Percentiles rank a stretch among this genome's conserved stretches.
phyloP scores from a whole-genome alignment of 1,284 basidiomycete genomes.

The Entoloma clypeatum region DNA sequence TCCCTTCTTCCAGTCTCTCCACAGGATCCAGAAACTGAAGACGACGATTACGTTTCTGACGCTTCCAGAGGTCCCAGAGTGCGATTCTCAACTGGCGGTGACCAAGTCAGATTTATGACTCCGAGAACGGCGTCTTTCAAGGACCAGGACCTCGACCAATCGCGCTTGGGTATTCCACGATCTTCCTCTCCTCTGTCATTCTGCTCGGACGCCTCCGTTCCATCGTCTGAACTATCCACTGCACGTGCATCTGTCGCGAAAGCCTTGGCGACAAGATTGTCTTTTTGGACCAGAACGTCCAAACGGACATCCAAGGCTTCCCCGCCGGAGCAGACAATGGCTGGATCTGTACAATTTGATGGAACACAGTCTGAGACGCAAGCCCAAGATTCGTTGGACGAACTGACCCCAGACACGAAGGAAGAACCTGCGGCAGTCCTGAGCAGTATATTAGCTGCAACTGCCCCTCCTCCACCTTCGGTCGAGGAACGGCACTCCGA shows the following conservation, averaged over 20 bases:
- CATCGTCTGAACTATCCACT: slow-evolving; percentile 47
- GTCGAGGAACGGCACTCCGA: slow-evolving; percentile 64
- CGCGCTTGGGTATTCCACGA: slow-evolving; percentile 26
- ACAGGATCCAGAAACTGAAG: slow-evolving; percentile 12
- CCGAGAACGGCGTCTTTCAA: slow-evolving; percentile 24
- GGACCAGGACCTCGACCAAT: slow-evolving; percentile 4
- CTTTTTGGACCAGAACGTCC: slow-evolving; percentile 65
- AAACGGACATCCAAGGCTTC: slow-evolving; percentile 33
- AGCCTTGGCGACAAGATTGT: slow-evolving; percentile 58
- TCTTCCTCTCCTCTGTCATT: slow-evolving; percentile 41
- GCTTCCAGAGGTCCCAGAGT: slow-evolving; percentile 32
- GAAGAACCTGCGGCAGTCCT: slow-evolving; percentile 50
- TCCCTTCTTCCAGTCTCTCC: slow-evolving; percentile 36
- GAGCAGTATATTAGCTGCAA: slow-evolving; percentile 50
- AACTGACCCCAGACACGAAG: slow-evolving; percentile 45
- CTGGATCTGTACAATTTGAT: slow-evolving; percentile 18
- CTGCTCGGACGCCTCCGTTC: slow-evolving; percentile 53
- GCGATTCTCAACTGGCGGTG: slow-evolving; percentile 44
- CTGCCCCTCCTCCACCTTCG: slow-evolving; percentile 55
- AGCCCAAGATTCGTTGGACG: slow-evolving; percentile 44
- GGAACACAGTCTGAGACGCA: slow-evolving; percentile 26
- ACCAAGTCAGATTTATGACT: slow-evolving; percentile 40
- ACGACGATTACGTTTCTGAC: slow-evolving; percentile 9
- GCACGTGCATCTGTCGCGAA: slow-evolving; percentile 53
- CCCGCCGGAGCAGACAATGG: neutral